Evolutionary conservation across 2,329 filamentous ascomycete genomes (phyloP).

Genomic region (Sclerotiophoma versabilis): DNA sequence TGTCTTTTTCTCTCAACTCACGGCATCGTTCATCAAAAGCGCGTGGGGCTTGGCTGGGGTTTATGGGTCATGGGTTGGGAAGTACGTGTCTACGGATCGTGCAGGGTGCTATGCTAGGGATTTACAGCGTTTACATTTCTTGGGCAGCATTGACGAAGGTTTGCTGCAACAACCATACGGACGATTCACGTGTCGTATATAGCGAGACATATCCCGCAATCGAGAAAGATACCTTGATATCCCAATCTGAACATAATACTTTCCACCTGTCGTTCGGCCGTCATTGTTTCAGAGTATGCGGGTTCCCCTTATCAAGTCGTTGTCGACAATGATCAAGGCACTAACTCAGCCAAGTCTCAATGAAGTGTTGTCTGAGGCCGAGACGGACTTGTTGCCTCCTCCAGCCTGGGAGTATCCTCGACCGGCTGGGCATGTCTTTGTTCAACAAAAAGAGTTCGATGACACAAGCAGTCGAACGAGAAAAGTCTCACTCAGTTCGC

Average conservation of each 20-base stretch:
- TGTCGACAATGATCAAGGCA: background rate
- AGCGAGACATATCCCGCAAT: conserved; percentile 17
- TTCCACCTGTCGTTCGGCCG: background rate
- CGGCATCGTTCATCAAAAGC: conserved; percentile 28
- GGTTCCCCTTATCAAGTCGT: too few relatives aligned
- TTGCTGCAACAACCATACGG: conserved; percentile 16
- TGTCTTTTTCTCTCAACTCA: conserved; percentile 20
- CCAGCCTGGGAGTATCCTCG: background rate
- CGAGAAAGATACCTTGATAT: conserved; percentile 13
- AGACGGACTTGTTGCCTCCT: background rate
- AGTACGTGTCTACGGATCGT: conserved; percentile 18
- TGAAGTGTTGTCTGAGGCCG: too few relatives aligned
- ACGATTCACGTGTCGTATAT: conserved; percentile 12
- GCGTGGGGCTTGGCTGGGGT: conserved; percentile 18
- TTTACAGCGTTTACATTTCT: conserved; percentile 20
- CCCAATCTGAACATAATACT: background rate
- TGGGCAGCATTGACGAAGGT: conserved; percentile 10
- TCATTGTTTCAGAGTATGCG: background rate
- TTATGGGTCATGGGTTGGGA: conserved; percentile 19
- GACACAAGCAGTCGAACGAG: background rate
- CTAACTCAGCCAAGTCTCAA: background rate
- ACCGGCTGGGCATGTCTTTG: background rate
- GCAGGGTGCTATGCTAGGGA: conserved; percentile 14
- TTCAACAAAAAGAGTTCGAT: background rate
- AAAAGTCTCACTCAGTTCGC: background rate